phyloP scores from a whole-genome alignment of 1,284 basidiomycete genomes.

The Trametes pubescens region DNA sequence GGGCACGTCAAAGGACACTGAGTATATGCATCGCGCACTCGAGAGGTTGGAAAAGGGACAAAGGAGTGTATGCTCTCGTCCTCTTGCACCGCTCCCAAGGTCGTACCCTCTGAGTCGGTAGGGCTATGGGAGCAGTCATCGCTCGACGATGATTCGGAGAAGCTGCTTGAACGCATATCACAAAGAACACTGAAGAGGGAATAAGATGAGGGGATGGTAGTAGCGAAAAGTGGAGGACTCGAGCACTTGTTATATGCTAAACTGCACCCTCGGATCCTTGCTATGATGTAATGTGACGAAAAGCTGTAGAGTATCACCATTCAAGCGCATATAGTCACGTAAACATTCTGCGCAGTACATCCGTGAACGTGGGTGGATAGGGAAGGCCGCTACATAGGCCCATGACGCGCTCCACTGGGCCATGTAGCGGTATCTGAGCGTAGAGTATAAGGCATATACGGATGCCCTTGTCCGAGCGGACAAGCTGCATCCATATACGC shows the following conservation, averaged over 20 bases:
- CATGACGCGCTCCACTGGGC: too few relatives aligned
- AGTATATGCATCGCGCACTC: not conserved
- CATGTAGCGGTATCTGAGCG: too few relatives aligned
- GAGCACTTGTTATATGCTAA: not conserved
- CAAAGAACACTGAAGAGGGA: too few relatives aligned
- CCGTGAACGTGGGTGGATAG: not conserved
- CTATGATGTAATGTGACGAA: not conserved
- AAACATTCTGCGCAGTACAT: not conserved
- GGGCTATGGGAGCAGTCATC: not conserved
- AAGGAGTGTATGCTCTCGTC: slow-evolving; percentile 17
- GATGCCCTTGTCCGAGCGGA: too few relatives aligned
- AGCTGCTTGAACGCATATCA: slow-evolving; percentile 6
- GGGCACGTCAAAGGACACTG: not conserved
- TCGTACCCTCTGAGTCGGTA: not conserved
- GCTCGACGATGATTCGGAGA: slow-evolving; percentile 8
- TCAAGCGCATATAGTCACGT: not conserved
- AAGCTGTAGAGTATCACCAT: not conserved
- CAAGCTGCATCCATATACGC: too few relatives aligned
- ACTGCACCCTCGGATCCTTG: not conserved
- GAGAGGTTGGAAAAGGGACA: slow-evolving; percentile 7
- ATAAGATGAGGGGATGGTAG: not conserved
- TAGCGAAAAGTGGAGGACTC: too few relatives aligned
- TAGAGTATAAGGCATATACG: too few relatives aligned
- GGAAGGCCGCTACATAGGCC: too few relatives aligned
- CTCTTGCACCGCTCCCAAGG: slow-evolving; percentile 11